phyloP scores from a whole-genome alignment of 208 protist species.

The Cochliopodium minus region DNA sequence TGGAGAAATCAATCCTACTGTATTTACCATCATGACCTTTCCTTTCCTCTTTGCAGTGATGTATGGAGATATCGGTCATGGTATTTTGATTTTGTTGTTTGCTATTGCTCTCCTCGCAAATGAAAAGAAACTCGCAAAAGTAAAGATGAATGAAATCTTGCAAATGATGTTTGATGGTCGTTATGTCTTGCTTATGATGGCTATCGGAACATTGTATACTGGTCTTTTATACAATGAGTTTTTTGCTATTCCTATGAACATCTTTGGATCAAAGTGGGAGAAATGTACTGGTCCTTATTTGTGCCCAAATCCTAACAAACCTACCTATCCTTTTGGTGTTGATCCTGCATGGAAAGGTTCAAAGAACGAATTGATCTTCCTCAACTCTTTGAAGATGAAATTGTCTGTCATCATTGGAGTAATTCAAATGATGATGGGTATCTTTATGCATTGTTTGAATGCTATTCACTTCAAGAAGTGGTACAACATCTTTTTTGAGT shows the following conservation, averaged over 20 bases:
- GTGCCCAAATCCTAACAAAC: neutral
- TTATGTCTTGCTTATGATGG: slow-evolving; percentile 87
- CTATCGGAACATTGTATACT: slow-evolving; percentile 79
- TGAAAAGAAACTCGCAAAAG: slow-evolving; percentile 61
- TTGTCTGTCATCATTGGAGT: slow-evolving; percentile 84
- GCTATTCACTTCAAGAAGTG: slow-evolving; percentile 59
- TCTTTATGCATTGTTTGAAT: slow-evolving; percentile 70
- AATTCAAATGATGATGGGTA: slow-evolving; percentile 81
- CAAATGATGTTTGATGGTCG: slow-evolving; percentile 58
- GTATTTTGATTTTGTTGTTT: slow-evolving; percentile 65
- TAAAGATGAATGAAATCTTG: slow-evolving; percentile 63
- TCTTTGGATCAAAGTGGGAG: slow-evolving; percentile 10
- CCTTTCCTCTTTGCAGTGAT: slow-evolving; percentile 99
- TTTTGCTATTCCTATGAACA: slow-evolving; percentile 46
- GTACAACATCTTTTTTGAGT: slow-evolving; percentile 59
- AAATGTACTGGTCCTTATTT: slow-evolving; percentile 11
- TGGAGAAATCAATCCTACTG: slow-evolving; percentile 71
- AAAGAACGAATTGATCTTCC: slow-evolving; percentile 83
- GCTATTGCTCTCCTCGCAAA: slow-evolving; percentile 50
- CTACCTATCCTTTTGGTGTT: slow-evolving; percentile 44
- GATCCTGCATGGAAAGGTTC: slow-evolving; percentile 64
- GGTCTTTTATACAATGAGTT: slow-evolving; percentile 92
- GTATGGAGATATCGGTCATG: slow-evolving; percentile 98
- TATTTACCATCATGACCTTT: slow-evolving; percentile 92
- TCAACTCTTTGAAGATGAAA: slow-evolving; percentile 98